These are phyloP conservation scores for Stromatinia cepivora DNA, from an alignment of 2,329 filamentous ascomycete species.

Conservation along the genomic window DNA sequence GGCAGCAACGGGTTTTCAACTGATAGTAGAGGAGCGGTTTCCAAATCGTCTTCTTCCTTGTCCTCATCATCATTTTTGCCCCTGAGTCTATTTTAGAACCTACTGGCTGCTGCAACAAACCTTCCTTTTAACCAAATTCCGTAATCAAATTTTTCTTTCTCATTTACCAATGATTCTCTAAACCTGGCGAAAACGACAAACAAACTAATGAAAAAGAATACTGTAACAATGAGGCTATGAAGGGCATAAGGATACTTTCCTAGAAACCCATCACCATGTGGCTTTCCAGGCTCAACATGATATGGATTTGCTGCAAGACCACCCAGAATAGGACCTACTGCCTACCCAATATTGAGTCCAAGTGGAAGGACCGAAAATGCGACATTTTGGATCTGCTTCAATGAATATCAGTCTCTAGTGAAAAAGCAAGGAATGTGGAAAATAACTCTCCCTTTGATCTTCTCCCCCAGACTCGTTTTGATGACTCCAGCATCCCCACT, in stretches of 20 bases:
- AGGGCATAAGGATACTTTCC: constrained; percentile 16
- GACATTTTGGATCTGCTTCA: constrained; percentile 69
- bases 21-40: constrained; percentile 1
- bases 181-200: constrained; percentile 11
- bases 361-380: constrained; percentile 51
- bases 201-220: background rate
- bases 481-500: constrained; percentile 74
- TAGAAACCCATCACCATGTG: constrained; percentile 3
- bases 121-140: background rate
- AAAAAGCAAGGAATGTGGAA: background rate
- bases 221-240: constrained; percentile 9
- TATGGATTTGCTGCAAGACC: constrained; percentile 47
- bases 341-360: constrained; percentile 61
- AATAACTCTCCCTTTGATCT: constrained; percentile 46
- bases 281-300: constrained; percentile 11
- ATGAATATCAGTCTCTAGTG: constrained; percentile 42
- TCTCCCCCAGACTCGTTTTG: constrained; percentile 72
- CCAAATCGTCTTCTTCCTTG: background rate
- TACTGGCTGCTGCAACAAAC: background rate
- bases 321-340: constrained; percentile 38
- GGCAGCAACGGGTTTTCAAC: background rate
- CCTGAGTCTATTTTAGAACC: background rate
- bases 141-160: background rate
- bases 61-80: background rate
- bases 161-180: background rate